A percentile compares a stretch with the other conserved stretches of the same genome.
Evolutionary conservation across 345 rosid species (phyloP).

Genomic region (Trapa incisa): DNA sequence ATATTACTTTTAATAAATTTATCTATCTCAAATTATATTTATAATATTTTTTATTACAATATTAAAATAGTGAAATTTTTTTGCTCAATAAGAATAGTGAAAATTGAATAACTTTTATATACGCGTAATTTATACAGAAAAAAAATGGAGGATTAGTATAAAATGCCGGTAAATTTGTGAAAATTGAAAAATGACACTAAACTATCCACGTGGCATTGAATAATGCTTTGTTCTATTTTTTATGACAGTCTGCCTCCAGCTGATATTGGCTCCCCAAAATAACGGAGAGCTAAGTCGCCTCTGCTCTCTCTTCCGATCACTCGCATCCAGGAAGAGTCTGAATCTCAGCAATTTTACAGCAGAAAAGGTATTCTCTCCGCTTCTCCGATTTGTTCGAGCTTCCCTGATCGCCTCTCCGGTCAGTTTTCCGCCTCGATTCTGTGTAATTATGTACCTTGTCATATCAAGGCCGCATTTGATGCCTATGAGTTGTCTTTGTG

Average conservation of each 20-base stretch:
- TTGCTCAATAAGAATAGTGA: no score
- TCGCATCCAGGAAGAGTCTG: not conserved
- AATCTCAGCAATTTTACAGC: not conserved
- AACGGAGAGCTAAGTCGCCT: not conserved
- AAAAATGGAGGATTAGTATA: no score
- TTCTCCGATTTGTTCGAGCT: slow-evolving; percentile 4
- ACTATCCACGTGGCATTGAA: not conserved
- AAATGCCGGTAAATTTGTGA: no score
- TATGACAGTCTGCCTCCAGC: not conserved
- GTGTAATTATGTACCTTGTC: not conserved
- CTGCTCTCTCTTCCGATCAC: not conserved
- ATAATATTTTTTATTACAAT: no score
- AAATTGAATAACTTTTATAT: no score
- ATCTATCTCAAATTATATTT: no score
- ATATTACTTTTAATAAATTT: no score
- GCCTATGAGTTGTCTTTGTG: not conserved
- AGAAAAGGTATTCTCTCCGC: not conserved
- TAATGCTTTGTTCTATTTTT: not conserved
- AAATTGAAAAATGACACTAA: no score
- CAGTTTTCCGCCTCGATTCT: slow-evolving; percentile 1
- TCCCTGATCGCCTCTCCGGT: slow-evolving; percentile 5
- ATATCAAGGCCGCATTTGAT: not conserved
- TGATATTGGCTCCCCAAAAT: not conserved
- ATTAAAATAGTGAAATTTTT: no score
- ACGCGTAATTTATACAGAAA: no score